Base-by-base conservation (phyloP, 1,284 basidiomycete species). In the Tylopilus sp. region DNA sequence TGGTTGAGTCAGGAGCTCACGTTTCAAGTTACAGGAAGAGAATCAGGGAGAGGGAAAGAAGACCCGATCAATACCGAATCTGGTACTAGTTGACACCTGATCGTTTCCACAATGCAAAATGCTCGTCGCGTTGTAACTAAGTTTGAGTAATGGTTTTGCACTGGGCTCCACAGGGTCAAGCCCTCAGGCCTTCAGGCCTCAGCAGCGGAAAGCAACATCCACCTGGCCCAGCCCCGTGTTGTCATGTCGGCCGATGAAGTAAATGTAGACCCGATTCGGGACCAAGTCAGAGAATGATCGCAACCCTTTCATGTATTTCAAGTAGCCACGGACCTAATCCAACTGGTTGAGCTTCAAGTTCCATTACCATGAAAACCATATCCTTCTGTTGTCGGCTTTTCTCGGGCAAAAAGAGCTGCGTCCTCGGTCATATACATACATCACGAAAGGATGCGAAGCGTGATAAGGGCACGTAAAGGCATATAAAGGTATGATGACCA, bases 201-300 rank as follows among this genome's bases (percentile, higher is more conserved):
- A 43, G 41, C 29, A 39, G 44, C 31, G 31, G 44, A 43, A 44
- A 21, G 34, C 29, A 48, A 21, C 44, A 58, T 39, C 48, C 40
- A 61, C 46, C 25, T 31, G 31, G 36, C 38, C 39, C 36, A 41
- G 28, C 44, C 21, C 43, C 43, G 36, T 44, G 58, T 41, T 28
- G 28, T 34, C 39, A 30, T 45, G 37, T 40, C 38, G 31, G 28
- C 33, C 28, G 28, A 60, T 52, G 48, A 41, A 46, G 60, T 58
- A 49, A 59, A 55, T 39, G 36, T 35, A 40, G 33, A 43, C 30
- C 23, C 13, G 39, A 48, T 44, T 35, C 34, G 44, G 38, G 43
- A 37, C 33, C 21, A 26, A 4, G 40, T 33, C 34, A 42, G 18
- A n/a, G 29, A 33, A 46, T 40, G 31, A 19, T 52, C 18, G 6